A percentile compares a stretch with the other conserved stretches of the same genome.
Conservation (phyloP, 148 eudicot genomes). For the Vaccinium vitisidaea region DNA sequence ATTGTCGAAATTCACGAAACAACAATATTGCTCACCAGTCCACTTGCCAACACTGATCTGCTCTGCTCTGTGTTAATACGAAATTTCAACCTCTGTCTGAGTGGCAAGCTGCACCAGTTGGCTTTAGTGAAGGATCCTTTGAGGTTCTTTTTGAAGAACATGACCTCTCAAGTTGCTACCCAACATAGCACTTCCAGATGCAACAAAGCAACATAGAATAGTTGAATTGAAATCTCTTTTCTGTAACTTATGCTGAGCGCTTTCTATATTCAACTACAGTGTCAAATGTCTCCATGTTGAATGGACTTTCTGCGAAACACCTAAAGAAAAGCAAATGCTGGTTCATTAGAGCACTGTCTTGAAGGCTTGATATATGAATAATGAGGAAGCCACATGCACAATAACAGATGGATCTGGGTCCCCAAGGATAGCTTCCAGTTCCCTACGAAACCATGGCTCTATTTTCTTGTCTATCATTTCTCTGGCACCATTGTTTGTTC, state of each 20-base stretch:
- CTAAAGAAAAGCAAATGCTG: constrained; percentile 26
- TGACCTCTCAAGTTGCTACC: neutral
- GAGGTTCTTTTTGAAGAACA: neutral
- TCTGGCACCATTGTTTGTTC: constrained; percentile 24
- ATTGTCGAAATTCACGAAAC: no score
- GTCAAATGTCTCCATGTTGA: constrained; percentile 67
- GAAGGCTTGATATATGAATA: constrained; percentile 44
- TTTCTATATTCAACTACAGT: constrained; percentile 47
- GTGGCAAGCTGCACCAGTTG: no score
- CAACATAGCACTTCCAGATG: neutral
- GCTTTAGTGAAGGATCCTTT: no score
- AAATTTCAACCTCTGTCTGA: neutral
- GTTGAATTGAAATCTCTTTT: neutral
- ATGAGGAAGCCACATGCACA: constrained; percentile 61
- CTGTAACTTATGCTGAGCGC: constrained; percentile 12
- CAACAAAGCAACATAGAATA: neutral
- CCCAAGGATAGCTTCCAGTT: constrained; percentile 56
- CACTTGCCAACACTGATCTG: neutral
- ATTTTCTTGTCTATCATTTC: constrained; percentile 43
- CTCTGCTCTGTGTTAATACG: neutral
- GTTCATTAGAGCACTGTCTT: constrained; percentile 14
- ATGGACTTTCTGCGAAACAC: constrained; percentile 64
- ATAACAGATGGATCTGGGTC: constrained; percentile 70
- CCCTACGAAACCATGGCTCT: constrained; percentile 76
- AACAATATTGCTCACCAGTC: no score